Conservation (phyloP, 805 yeast genomes). For the Diddensiella caesifluorescens region DNA sequence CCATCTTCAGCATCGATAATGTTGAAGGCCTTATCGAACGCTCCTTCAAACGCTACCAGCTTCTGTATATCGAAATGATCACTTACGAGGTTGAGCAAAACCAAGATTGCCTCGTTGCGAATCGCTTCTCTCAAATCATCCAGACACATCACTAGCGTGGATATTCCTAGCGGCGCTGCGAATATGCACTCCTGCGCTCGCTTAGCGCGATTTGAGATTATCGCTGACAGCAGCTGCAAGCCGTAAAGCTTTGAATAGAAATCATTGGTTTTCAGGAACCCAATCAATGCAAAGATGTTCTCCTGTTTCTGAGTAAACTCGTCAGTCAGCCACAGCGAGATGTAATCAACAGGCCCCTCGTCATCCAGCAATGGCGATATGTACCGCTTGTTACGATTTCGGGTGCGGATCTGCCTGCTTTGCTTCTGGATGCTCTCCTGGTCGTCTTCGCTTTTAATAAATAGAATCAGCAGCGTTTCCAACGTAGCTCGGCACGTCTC, state of each 20-base stretch:
- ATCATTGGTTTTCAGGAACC: conserved; percentile 49
- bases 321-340: conserved; percentile 92
- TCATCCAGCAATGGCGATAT: conserved; percentile 64
- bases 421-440: neutral
- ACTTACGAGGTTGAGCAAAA: conserved; percentile 77
- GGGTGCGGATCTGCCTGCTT: neutral
- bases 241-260: conserved; percentile 78
- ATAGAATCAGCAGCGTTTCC: conserved; percentile 78
- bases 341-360: conserved; percentile 59
- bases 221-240: conserved; percentile 76
- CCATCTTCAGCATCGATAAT: conserved; percentile 87
- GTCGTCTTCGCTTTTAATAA: conserved; percentile 46
- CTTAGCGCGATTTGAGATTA: conserved; percentile 68
- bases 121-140: conserved; percentile 75
- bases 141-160: conserved; percentile 59
- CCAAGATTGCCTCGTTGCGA: conserved; percentile 73
- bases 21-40: conserved; percentile 75
- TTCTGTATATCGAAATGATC: conserved; percentile 85
- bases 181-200: conserved; percentile 71
- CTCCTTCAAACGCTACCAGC: conserved; percentile 88
- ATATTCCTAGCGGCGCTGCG: conserved; percentile 70
- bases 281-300: conserved; percentile 44
- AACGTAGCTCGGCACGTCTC: conserved; percentile 72
- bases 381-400: conserved; percentile 24
- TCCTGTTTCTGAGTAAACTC: conserved; percentile 61